A percentile compares a stretch with the other conserved stretches of the same genome.
Evolutionary conservation across 164 flowering plant genomes (phyloP).

Genomic region (Vitis rotundifolia): DNA sequence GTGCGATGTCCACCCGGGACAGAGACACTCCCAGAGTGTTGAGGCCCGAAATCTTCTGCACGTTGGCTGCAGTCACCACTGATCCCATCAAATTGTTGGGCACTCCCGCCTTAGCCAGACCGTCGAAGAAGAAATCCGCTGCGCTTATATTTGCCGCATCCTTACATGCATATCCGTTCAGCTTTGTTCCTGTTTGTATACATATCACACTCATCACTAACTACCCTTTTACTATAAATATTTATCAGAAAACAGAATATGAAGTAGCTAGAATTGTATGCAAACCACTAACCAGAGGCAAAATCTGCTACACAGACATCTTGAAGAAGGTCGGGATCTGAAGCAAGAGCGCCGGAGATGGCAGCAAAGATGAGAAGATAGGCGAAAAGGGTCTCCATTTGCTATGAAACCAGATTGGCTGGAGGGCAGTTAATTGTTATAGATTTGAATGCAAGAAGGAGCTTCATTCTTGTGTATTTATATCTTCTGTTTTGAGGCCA

Average conservation of each 20-base stretch:
- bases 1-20: slow-evolving; percentile 21
- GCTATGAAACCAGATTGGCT: background rate
- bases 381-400: background rate
- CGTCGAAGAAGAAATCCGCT: slow-evolving; percentile 24
- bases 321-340: slow-evolving; percentile 29
- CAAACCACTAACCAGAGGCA: slow-evolving; percentile 16
- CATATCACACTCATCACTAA: too few relatives aligned
- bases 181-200: slow-evolving; percentile 14
- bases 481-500: too few relatives aligned
- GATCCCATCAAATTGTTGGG: slow-evolving; percentile 21
- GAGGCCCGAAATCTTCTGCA: slow-evolving; percentile 28
- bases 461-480: too few relatives aligned
- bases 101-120: slow-evolving; percentile 18
- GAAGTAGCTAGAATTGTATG: too few relatives aligned
- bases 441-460: too few relatives aligned
- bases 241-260: too few relatives aligned
- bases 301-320: slow-evolving; percentile 31
- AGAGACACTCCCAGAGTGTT: slow-evolving; percentile 30
- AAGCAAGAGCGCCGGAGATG: slow-evolving; percentile 5
- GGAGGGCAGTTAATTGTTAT: too few relatives aligned
- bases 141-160: slow-evolving; percentile 17
- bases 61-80: slow-evolving; percentile 20
- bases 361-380: slow-evolving; percentile 5
- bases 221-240: too few relatives aligned
- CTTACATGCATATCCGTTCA: slow-evolving; percentile 31